Evolutionary conservation across 129 eudicot genomes (phyloP), one percentile per base, ranked within the genome.

Genomic region (Arctium lappa): DNA sequence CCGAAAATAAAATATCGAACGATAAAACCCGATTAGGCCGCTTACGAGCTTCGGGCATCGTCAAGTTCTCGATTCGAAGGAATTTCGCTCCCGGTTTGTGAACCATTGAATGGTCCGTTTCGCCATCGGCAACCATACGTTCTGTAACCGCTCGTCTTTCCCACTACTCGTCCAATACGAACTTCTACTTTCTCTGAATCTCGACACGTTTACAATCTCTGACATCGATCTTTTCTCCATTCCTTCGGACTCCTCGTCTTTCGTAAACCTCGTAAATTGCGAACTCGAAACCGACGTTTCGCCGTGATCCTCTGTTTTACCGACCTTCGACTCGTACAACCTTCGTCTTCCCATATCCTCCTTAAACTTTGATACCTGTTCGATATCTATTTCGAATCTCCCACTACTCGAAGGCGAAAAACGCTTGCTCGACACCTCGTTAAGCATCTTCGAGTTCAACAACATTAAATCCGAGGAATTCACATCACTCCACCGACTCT

Each of bases 401-500:
- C 90, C 90, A 50, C 83, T 83, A 39, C 31, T 38, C 18, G 70
- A 73, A 30, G 84, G 83, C 16, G 91, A 78, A 79, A 88, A 86
- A 46, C 88, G 76, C 30, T 75, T 86, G 70, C 81, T 86, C 39
- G 91, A 88, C 16, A 83, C 77, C 15, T 73, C 88, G 74, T 74
- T 86, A 79, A 88, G 86, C 94, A 88, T 90, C 83, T 90, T 89
- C 0, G 91, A 86, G 74, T 84, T 90, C 85, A 90, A 63, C 37
- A 86, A 80, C 87, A 90, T 72, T 7, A 90, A 32, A 53, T 90
- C 94, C 1, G 91, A 88, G 15, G 92, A 79, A 50, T 86, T 90
- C 34, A 88, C 90, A 65, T 90, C 90, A 22, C 94, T 90, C 94
- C 94, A 90, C 8, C 94, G 82, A 33, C 90, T 86, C 81, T 86